Base-by-base conservation (phyloP, 495 filamentous ascomycete species). In the Hypomontagnella submonticulosa region DNA sequence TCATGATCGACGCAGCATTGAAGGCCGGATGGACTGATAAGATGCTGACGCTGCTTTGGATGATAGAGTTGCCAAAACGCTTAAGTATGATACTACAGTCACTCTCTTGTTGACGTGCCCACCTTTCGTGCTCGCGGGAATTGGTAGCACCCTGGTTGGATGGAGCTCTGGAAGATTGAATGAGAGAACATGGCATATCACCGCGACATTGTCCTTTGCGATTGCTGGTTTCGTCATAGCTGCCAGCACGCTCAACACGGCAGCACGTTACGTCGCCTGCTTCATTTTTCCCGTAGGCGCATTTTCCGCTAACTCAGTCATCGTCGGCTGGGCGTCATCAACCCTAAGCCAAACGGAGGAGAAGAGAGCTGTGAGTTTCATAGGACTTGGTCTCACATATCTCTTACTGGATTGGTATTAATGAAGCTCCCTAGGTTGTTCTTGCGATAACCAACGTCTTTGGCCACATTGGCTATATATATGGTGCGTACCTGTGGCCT, bases 181-280 rank as follows among this genome's bases (percentile, higher is more conserved):
- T 56, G 81, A 84, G 69, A 72, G 79, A 6, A 80, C 78, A 0
- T 81, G 77, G 78, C 78, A 83, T 61, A 82, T 84, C 64, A 78
- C 77, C 16, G 46, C 37, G 4, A 63, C 68, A 13, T 71, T 74
- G 50, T 48, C 47, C 13, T 52, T 79, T 20, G 80, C 80, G 8
- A 73, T 78, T 16, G 50, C 79, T 19, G 80, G 82, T 8, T 83
- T 83, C 48, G 61, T 80, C 3, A 69, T 79, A 8, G 72, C 67
- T 8, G 59, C 49, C 40, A 66, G 72, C 4, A 80, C 76, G 4
- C 61, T 77, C 42, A 78, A 80, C 32, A 69, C 72, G 0, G 76
- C 69, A 0, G 79, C 70, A 0, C 71, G 79, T 20, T 84, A 84
- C 46, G 47, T 79, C 16, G 70, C 76, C 19, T 77, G 70, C 56